Base-by-base conservation (phyloP, 2,329 filamentous ascomycete species). In the Monascus ruber region DNA sequence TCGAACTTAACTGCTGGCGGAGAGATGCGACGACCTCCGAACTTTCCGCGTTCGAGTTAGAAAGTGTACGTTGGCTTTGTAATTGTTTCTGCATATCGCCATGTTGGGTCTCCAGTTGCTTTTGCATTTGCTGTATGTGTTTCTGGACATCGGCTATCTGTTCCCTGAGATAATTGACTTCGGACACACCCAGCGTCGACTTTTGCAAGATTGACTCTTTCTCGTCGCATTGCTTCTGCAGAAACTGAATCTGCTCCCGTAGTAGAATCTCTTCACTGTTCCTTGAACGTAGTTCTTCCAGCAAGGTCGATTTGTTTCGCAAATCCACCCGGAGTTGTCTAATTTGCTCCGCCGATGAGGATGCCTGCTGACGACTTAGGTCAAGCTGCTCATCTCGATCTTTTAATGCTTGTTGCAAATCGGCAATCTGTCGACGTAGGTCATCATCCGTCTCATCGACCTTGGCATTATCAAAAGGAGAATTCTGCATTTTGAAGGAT, bases 271-370 rank as follows among this genome's bases (percentile, higher is more conserved):
- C 51, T 2, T 60, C 52, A 3, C 39, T 45, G 5, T 45, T 42
- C 24, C 49, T 47, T 5, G 41, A 45, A 26, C 56, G 47, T 2
- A 56, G 38, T 24, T 60, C 53, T 3, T 54, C 48, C 4, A 64
- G 38, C 8, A 55, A 41, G 7, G 42, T 38, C 3, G 52, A 47
- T 36, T 60, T 62, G 11, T 44, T 50, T 39, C 61, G 52, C n/a
- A 66, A 31, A 37, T 64, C 62, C 6, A 47, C 41, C 37, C 63
- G 59, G n/a, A 66, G 49, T 29, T 63, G 55, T 6, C 53, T 54
- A 38, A 63, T 58, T 43, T 65, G 59, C 31, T 63, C 60, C 6
- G 46, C 53, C 4, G 58, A 59, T 8, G 60, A 63, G 24, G 51
- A 54, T 8, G 62, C 46, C 27, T 55, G 55, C 31, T 46, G 47